Evolutionary conservation across 257 asterid species (phyloP).

Genomic region (Scutellaria minor): DNA sequence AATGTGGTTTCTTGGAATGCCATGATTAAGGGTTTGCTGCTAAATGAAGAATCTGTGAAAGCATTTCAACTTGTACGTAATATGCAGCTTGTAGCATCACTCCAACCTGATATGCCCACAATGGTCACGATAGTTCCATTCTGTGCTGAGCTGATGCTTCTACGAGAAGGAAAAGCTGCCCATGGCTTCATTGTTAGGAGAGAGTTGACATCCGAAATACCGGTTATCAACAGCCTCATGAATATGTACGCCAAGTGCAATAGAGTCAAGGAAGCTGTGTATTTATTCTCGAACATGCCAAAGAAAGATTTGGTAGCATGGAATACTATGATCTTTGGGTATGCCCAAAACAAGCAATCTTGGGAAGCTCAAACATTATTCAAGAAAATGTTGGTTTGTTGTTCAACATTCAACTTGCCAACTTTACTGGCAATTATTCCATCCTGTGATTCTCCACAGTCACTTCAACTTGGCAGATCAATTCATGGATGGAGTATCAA

Average conservation of each 20-base stretch:
- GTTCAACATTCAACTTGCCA: constrained; percentile 49
- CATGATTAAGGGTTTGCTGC: constrained; percentile 59
- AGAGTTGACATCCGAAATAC: constrained; percentile 48
- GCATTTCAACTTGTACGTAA: constrained; percentile 50
- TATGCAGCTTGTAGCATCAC: constrained; percentile 57
- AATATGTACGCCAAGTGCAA: constrained; percentile 61
- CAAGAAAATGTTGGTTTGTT: constrained; percentile 49
- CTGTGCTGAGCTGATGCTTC: constrained; percentile 55
- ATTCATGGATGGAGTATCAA: constrained; percentile 69
- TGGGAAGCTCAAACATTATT: constrained; percentile 55
- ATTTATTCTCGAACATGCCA: constrained; percentile 51
- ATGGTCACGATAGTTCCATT: constrained; percentile 50
- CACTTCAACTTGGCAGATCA: constrained; percentile 52
- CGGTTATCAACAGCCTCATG: constrained; percentile 57
- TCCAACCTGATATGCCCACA: constrained; percentile 59
- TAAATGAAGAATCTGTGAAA: constrained; percentile 41
- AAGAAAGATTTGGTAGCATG: constrained; percentile 64
- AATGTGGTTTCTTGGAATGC: constrained; percentile 75
- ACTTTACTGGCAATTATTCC: constrained; percentile 62
- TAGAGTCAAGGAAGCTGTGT: constrained; percentile 45
- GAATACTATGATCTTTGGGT: constrained; percentile 72
- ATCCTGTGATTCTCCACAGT: constrained; percentile 59
- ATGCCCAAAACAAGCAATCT: constrained; percentile 53
- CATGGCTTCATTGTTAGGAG: constrained; percentile 64
- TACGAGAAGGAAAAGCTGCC: constrained; percentile 59